phyloP scores from a whole-genome alignment of 2,329 filamentous ascomycete species.

The Neofusicoccum kwambonambiense region DNA sequence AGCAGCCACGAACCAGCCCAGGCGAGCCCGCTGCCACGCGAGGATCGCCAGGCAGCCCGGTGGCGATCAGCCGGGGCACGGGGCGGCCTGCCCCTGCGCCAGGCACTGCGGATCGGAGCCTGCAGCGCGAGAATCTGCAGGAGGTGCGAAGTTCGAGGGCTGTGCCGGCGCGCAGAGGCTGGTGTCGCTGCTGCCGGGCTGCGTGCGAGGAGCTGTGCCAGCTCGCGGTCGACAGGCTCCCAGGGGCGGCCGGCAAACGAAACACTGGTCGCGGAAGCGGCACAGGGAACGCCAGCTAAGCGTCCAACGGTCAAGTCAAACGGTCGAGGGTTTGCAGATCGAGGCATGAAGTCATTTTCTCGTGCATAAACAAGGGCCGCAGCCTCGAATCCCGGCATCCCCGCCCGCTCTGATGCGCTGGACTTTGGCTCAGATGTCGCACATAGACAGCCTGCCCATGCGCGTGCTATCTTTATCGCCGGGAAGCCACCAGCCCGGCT shows the following conservation, averaged over 20 bases:
- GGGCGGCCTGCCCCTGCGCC: not conserved
- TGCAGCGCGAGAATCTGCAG: not conserved
- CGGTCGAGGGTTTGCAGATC: not conserved
- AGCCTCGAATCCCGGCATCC: not conserved
- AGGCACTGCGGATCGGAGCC: not conserved
- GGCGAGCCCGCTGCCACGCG: not conserved
- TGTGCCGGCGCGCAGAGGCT: too few species aligned
- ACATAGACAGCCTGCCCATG: not conserved
- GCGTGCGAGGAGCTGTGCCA: too few species aligned
- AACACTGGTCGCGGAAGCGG: not conserved
- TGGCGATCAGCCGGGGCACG: not conserved
- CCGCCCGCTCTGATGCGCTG: not conserved
- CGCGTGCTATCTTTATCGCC: too few species aligned
- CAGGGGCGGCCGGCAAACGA: not conserved
- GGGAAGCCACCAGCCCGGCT: too few species aligned
- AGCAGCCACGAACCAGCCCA: not conserved
- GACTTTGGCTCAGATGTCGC: not conserved
- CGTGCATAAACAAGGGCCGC: not conserved
- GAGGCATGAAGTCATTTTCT: not conserved
- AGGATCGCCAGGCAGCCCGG: not conserved
- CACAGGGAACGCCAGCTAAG: not conserved
- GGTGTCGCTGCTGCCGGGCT: too few species aligned
- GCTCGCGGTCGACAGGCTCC: too few species aligned
- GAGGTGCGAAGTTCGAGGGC: not conserved
- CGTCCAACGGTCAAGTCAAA: not conserved